These are phyloP conservation scores for Thermomyces lanuginosus DNA, from an alignment of 2,329 filamentous ascomycete species.

Conservation along the genomic window DNA sequence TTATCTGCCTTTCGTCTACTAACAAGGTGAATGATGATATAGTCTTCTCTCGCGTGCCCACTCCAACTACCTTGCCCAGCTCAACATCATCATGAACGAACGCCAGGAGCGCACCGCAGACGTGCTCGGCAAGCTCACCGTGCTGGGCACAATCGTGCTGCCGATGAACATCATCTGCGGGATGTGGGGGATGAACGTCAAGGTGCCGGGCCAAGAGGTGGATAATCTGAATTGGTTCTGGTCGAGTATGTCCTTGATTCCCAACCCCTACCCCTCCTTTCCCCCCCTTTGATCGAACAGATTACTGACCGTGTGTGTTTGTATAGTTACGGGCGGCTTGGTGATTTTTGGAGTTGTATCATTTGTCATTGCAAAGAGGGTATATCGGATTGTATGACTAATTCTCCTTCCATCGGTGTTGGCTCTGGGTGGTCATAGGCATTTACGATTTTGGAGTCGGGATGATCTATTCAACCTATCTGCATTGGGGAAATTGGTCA, in stretches of 20 bases:
- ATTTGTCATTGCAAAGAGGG: conserved; percentile 59
- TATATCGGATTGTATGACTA: conserved; percentile 52
- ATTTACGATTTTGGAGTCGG: neutral
- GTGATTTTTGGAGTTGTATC: conserved; percentile 58
- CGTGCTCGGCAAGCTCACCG: conserved; percentile 84
- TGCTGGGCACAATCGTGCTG: conserved; percentile 88
- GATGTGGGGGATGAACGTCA: conserved; percentile 97
- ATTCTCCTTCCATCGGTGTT: neutral
- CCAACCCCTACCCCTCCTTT: too few relatives aligned
- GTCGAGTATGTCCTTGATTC: conserved; percentile 32
- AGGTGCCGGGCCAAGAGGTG: conserved; percentile 78
- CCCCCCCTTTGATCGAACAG: conserved; percentile 2
- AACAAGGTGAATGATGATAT: neutral
- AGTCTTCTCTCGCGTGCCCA: conserved; percentile 84
- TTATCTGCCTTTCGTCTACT: neutral
- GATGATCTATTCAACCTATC: too few relatives aligned
- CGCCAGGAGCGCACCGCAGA: conserved; percentile 90
- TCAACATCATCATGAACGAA: conserved; percentile 98
- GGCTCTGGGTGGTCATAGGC: neutral
- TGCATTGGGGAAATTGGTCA: neutral
- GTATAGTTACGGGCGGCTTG: conserved; percentile 47
- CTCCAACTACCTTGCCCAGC: conserved; percentile 95
- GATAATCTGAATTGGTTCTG: conserved; percentile 67
- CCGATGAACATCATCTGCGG: conserved; percentile 99
- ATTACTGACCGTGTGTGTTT: neutral